These are phyloP conservation scores for Coemansia sp. DNA, from an alignment of 192 early-diverging fungal genomes.

Conservation along the genomic window DNA sequence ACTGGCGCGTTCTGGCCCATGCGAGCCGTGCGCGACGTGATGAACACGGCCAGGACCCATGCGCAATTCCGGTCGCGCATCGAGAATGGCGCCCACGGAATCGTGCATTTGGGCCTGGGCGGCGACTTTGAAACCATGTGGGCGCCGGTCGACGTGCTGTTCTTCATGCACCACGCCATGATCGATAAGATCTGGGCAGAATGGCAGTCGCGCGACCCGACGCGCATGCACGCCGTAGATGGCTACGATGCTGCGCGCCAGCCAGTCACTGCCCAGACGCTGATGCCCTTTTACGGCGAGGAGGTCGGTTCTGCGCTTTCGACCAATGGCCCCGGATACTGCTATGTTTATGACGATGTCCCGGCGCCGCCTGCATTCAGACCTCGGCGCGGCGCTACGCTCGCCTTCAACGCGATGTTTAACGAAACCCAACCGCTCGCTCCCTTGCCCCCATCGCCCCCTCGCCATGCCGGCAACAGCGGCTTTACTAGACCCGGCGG, in stretches of 20 bases:
- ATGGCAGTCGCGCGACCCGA: slow-evolving; percentile 54
- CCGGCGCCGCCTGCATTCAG: slow-evolving; percentile 27
- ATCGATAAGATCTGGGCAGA: slow-evolving; percentile 61
- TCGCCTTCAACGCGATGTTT: slow-evolving; percentile 14
- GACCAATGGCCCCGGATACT: slow-evolving; percentile 45
- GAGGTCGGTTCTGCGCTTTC: slow-evolving; percentile 31
- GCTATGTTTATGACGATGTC: slow-evolving; percentile 52
- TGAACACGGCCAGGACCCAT: slow-evolving; percentile 34
- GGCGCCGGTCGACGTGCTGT: slow-evolving; percentile 57
- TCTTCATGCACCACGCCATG: slow-evolving; percentile 67
- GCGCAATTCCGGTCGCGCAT: slow-evolving; percentile 54
- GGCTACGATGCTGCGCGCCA: slow-evolving; percentile 34
- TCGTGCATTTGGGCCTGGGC: slow-evolving; percentile 52
- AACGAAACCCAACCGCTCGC: slow-evolving; percentile 3
- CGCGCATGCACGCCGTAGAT: slow-evolving; percentile 30
- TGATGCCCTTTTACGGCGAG: slow-evolving; percentile 49
- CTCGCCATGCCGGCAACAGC: neutral
- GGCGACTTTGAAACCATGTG: slow-evolving; percentile 57
- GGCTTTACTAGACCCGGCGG: neutral
- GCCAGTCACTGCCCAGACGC: slow-evolving; percentile 26
- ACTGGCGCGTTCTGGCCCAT: slow-evolving; percentile 50
- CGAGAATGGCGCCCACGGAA: slow-evolving; percentile 54
- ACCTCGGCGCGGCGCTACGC: neutral
- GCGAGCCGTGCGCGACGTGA: slow-evolving; percentile 45
- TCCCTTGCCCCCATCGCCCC: neutral